phyloP scores from a whole-genome alignment of 2,329 filamentous ascomycete genomes.

The Leptosphaerulina australis region DNA sequence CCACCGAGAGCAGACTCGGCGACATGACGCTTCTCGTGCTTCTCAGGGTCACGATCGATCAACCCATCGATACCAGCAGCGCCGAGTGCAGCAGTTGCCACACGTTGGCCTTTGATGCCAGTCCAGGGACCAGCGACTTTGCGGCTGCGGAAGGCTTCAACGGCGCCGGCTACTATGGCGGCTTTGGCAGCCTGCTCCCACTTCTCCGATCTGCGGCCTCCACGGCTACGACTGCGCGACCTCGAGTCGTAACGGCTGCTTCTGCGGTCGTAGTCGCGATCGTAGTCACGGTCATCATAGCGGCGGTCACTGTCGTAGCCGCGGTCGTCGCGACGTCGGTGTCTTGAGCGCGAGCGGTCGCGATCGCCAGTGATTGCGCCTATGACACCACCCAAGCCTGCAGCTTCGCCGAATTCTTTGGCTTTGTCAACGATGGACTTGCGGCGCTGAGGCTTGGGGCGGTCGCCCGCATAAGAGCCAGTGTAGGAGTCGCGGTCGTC shows the following conservation, averaged over 20 bases:
- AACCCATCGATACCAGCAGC: conserved; percentile 86
- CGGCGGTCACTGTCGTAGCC: conserved; percentile 54
- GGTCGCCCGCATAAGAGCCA: conserved; percentile 51
- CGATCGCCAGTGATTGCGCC: conserved; percentile 56
- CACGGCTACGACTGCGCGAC: conserved; percentile 56
- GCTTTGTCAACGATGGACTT: conserved; percentile 63
- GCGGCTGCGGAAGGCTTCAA: conserved; percentile 88
- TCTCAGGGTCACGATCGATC: conserved; percentile 69
- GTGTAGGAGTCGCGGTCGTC: conserved; percentile 55
- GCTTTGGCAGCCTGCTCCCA: conserved; percentile 84
- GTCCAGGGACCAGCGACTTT: conserved; percentile 90
- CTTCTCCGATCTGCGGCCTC: conserved; percentile 60
- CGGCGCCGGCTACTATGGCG: conserved; percentile 85
- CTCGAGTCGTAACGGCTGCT: conserved; percentile 60
- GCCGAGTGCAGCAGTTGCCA: conserved; percentile 83
- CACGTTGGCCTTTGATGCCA: conserved; percentile 87
- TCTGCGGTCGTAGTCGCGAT: conserved; percentile 36
- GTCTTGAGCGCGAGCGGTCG: conserved; percentile 64
- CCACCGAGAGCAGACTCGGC: conserved; percentile 88
- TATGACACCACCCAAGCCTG: conserved; percentile 63
- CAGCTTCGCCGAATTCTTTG: conserved; percentile 61
- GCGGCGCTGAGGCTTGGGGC: conserved; percentile 54
- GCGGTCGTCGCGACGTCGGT: conserved; percentile 52
- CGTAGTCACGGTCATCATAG: conserved; percentile 35
- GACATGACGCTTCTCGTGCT: conserved; percentile 79